These are phyloP conservation scores for Papiliotrema terrestris DNA, from an alignment of 1,284 basidiomycete genomes.

Conservation along the genomic window DNA sequence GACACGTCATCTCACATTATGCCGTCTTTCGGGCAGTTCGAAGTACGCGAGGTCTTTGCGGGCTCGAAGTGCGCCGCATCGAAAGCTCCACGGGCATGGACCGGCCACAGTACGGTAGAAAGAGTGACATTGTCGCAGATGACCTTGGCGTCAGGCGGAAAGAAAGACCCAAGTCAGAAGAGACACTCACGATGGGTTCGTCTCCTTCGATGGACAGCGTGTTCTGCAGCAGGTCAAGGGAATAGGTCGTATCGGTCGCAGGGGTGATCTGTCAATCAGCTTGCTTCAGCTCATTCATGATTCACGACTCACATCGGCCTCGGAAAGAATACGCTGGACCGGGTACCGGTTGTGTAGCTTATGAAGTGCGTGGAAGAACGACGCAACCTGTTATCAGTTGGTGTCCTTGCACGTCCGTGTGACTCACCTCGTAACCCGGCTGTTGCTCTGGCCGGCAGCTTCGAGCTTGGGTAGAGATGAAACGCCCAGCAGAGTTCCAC, in stretches of 20 bases:
- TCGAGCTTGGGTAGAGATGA: constrained; percentile 37
- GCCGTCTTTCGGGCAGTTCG: constrained; percentile 42
- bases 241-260: constrained; percentile 43
- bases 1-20: constrained; percentile 32
- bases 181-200: constrained; percentile 29
- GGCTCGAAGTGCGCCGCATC: constrained; percentile 31
- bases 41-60: constrained; percentile 9
- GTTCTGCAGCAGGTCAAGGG: constrained; percentile 27
- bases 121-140: constrained; percentile 38
- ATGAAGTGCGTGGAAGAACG: constrained; percentile 44
- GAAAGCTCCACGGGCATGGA: constrained; percentile 33
- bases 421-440: constrained; percentile 25
- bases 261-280: constrained; percentile 38
- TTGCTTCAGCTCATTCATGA: background rate
- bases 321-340: constrained; percentile 29
- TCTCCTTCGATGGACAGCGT: constrained; percentile 26
- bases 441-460: constrained; percentile 16
- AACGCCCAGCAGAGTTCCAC: constrained; percentile 47
- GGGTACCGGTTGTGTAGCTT: constrained; percentile 10
- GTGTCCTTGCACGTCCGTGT: background rate
- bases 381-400: constrained; percentile 28
- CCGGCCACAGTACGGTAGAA: constrained; percentile 36
- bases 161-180: background rate
- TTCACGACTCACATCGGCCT: constrained; percentile 35
- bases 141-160: constrained; percentile 15